Evolutionary conservation across 1,139 yeast species (phyloP), one percentile per base, ranked within the genome.

Genomic region (Kodamaea sp.): DNA sequence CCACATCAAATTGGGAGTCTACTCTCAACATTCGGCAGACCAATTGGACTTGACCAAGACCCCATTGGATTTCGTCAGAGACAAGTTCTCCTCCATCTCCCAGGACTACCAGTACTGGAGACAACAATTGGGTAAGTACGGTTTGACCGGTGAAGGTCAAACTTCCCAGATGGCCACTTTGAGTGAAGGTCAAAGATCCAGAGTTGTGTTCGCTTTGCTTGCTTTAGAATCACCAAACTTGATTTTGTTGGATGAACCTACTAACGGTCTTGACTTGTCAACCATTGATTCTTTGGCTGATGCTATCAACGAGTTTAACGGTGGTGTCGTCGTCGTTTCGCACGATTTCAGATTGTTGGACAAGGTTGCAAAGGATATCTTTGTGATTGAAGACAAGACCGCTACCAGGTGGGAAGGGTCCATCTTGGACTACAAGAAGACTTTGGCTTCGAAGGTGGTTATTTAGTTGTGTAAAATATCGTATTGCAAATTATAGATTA

Each of bases 51-150:
- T 92, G 63, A 84, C 96, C 53, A 88, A 87, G 73, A 80, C 92
- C 44, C 95, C 99, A 35, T 76, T 92, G 55, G 98, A 94, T 65
- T 94, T 92, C 60, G 97, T 92, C 49, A 90, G 97, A 68, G 95
- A 87, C 66, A 87, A 86, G 65, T 92, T 88, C 73, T 70, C 96
- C 25, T 65, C 73, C 51, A 77, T 92, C 52, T 90, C 97, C 26
- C 97, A 92, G 71, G 99, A 94, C 71, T 89, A 80, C 82, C 97
- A 92, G 74, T 90, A 88, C 78, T 94, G 98, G 98, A 87, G 99
- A 76, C 86, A 84, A 53, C 97, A 92, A 71, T 78, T 94, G 55
- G 98, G 98, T 59, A 87, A 97, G 70, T 92, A 86, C 59, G 98
- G 98, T 71, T 80, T 94, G 58, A 90, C 97, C 47, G 98, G 98